Percentiles rank a stretch among this genome's conserved stretches.
phyloP scores from a whole-genome alignment of 2,329 filamentous ascomycete genomes.

The Trichophyton rubrum region DNA sequence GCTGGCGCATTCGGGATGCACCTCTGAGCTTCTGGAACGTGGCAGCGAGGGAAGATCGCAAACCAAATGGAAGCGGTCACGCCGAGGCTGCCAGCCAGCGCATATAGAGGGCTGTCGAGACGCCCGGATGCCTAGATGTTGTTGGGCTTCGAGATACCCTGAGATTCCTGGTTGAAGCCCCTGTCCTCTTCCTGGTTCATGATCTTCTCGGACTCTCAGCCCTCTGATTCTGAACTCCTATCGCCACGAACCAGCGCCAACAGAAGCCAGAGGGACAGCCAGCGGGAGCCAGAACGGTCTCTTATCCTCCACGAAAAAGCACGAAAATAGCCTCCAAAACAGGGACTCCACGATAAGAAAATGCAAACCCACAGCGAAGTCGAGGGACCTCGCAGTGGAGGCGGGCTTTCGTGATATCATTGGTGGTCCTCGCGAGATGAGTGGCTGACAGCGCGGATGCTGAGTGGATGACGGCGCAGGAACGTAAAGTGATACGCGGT shows the following conservation, averaged over 20 bases:
- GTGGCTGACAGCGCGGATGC: background rate
- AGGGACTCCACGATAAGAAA: background rate
- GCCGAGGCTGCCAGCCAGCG: no score
- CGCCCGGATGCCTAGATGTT: background rate
- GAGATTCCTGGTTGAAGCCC: background rate
- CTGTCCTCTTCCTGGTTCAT: background rate
- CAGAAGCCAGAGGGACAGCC: background rate
- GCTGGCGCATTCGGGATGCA: background rate
- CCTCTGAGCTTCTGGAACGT: background rate
- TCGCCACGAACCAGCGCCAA: background rate
- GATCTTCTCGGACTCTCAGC: background rate
- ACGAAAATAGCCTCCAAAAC: background rate
- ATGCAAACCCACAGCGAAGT: background rate
- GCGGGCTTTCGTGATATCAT: background rate
- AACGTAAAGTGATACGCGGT: background rate
- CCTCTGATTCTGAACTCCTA: background rate
- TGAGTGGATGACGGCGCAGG: background rate
- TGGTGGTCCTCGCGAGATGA: background rate
- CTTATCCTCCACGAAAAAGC: background rate
- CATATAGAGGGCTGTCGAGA: no score
- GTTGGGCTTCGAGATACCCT: background rate
- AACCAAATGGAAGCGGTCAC: background rate
- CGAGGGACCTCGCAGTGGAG: background rate
- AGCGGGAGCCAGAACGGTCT: background rate
- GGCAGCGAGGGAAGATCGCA: background rate